Percentiles rank a stretch among this genome's conserved stretches.
These are phyloP conservation scores for Paecilomyces niveus DNA, from an alignment of 2,329 filamentous ascomycete species.

Conservation along the genomic window DNA sequence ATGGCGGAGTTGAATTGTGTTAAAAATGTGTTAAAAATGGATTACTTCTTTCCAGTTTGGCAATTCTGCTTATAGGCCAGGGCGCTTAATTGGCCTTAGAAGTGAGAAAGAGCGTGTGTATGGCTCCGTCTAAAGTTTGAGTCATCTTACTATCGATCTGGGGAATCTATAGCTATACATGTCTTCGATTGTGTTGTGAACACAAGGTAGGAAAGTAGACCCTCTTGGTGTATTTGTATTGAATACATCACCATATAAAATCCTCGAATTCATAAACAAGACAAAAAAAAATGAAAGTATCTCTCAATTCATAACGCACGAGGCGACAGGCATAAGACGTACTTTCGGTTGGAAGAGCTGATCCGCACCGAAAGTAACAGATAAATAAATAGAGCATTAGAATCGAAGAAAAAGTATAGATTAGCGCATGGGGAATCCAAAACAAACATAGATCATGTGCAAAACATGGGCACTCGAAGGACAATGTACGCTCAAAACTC, in stretches of 20 bases:
- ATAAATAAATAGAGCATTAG: background rate
- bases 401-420: background rate
- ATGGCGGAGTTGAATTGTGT: too few relatives aligned
- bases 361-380: background rate
- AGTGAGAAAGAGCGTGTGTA: too few relatives aligned
- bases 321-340: background rate
- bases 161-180: too few relatives aligned
- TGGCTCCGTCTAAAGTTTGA: too few relatives aligned
- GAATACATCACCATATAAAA: background rate
- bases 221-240: too few relatives aligned
- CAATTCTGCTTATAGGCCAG: too few relatives aligned
- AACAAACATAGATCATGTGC: background rate
- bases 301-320: background rate
- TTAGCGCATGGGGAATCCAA: background rate
- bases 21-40: too few relatives aligned
- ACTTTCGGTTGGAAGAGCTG: background rate
- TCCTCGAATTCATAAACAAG: background rate
- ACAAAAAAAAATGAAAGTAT: background rate
- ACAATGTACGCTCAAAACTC: conserved; percentile 13
- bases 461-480: conserved; percentile 3
- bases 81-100: too few relatives aligned
- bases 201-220: too few relatives aligned
- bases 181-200: too few relatives aligned
- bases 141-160: too few relatives aligned
- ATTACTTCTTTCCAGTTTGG: too few relatives aligned